Base-by-base conservation (phyloP, 768 basidiomycete genomes). In the Termitomyces heimii region DNA sequence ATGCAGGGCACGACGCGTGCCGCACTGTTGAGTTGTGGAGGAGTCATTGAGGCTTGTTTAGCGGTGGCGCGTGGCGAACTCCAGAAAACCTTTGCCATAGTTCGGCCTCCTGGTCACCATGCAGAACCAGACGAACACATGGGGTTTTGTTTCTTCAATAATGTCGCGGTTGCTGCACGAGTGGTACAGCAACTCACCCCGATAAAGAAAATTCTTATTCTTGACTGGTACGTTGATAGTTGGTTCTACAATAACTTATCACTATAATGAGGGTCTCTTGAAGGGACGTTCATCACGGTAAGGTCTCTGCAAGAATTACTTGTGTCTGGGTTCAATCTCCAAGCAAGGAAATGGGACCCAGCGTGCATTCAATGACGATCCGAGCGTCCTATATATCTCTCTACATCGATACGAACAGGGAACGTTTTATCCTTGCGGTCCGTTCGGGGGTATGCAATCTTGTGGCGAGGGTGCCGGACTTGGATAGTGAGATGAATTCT, bases 131-230 rank as follows among this genome's bases (percentile, higher is more conserved):
- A 97, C 62, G 89, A 95, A 67, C 91, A 93, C 61, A 98, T 98
- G 95, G 97, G 97, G 1, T 99, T 99, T 70, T 98, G 97, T 72
- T 97, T 99, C 76, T 97, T 94, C 76, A 99, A 99, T 71, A 99
- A 99, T 67, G 94, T 96, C 34, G 89, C 97, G 0, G 90, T 99
- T 16, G 95, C 95, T 1, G 82, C 92, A 20, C 83, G 84, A 65
- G 89, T 94, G 26, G 84, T 90, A 20, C 87, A 92, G 67, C 74
- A 88, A 60, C 63, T 77, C 54, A 88, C 89, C 2, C 67, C 79
- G 6, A 73, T 92, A 58, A 90, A 87, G 70, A 90, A 81, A 67
- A 86, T 98, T 14, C 67, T 99, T 60, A 98, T 99, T 62, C 73
- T 99, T 31, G 97, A 99, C 68, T 99, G 97, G 96, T 97, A 66